These are phyloP conservation scores for Aspergillus haitiensis DNA, from an alignment of 495 filamentous ascomycete genomes.

Conservation along the genomic window DNA sequence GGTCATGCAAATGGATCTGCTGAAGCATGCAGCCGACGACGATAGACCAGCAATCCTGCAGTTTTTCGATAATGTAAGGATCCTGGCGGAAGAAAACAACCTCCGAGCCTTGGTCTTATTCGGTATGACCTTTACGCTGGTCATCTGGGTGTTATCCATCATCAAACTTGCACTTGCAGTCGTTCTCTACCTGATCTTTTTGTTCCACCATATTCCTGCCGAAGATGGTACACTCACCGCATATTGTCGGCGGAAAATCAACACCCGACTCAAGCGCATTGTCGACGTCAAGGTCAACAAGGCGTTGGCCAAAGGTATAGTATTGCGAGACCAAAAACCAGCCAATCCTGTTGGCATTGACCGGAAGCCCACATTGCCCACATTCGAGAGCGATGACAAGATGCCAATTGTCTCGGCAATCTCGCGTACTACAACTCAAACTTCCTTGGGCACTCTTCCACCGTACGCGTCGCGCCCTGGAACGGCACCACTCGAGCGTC, in stretches of 20 bases:
- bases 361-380: constrained; percentile 66
- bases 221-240: constrained; percentile 73
- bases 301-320: constrained; percentile 73
- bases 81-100: constrained; percentile 67
- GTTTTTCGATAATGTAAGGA: constrained; percentile 75
- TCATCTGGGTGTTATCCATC: constrained; percentile 84
- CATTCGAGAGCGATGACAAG: constrained; percentile 58
- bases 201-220: constrained; percentile 84
- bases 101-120: constrained; percentile 77
- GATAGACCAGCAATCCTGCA: constrained; percentile 51
- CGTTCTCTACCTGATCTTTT: constrained; percentile 78
- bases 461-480: constrained; percentile 58
- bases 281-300: constrained; percentile 81
- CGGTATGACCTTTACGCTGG: constrained; percentile 86
- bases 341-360: constrained; percentile 52
- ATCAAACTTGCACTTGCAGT: constrained; percentile 70
- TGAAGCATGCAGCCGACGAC: constrained; percentile 51
- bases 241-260: constrained; percentile 89
- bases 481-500: constrained; percentile 33
- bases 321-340: constrained; percentile 58
- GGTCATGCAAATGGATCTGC: constrained; percentile 67
- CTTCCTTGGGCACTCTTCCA: constrained; percentile 66
- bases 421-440: constrained; percentile 65
- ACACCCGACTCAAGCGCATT: constrained; percentile 74
- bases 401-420: constrained; percentile 58